These are phyloP conservation scores for Daldinia vernicosa DNA, from an alignment of 495 filamentous ascomycete genomes.

Conservation along the genomic window DNA sequence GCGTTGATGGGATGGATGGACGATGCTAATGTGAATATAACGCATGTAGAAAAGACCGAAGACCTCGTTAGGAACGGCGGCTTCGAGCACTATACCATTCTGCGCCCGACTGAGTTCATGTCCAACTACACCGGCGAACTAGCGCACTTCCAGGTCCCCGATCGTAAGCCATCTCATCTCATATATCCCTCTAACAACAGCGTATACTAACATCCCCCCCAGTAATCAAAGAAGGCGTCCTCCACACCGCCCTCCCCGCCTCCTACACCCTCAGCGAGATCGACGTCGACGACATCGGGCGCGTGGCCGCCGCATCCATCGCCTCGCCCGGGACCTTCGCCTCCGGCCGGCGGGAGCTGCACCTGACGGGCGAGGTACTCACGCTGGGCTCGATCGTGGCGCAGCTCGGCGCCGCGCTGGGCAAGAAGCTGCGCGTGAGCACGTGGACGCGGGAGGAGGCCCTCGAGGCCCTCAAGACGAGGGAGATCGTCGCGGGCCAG, in stretches of 20 bases:
- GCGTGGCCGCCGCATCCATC: slow-evolving; percentile 67
- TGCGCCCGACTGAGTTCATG: slow-evolving; percentile 70
- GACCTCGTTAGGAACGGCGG: slow-evolving; percentile 47
- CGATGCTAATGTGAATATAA: neutral
- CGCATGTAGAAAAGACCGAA: slow-evolving; percentile 38
- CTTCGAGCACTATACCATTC: slow-evolving; percentile 61
- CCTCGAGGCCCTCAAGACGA: neutral
- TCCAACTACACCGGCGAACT: slow-evolving; percentile 57
- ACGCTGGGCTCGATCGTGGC: neutral
- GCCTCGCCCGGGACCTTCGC: slow-evolving; percentile 46
- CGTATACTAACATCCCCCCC: neutral
- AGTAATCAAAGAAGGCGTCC: slow-evolving; percentile 49
- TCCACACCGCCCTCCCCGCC: slow-evolving; percentile 47
- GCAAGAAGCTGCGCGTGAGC: slow-evolving; percentile 20
- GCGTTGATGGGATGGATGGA: neutral
- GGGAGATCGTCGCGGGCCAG: slow-evolving; percentile 20
- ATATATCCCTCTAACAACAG: neutral
- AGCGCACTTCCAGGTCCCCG: neutral
- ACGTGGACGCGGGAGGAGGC: slow-evolving; percentile 20
- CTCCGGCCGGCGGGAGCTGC: neutral
- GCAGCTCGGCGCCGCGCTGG: slow-evolving; percentile 16
- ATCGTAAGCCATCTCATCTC: slow-evolving; percentile 1
- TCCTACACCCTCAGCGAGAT: slow-evolving; percentile 63
- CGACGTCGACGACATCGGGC: slow-evolving; percentile 67
- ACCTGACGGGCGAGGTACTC: neutral